phyloP scores from a whole-genome alignment of 1,139 yeast genomes.

The Blastobotrys proliferans region DNA sequence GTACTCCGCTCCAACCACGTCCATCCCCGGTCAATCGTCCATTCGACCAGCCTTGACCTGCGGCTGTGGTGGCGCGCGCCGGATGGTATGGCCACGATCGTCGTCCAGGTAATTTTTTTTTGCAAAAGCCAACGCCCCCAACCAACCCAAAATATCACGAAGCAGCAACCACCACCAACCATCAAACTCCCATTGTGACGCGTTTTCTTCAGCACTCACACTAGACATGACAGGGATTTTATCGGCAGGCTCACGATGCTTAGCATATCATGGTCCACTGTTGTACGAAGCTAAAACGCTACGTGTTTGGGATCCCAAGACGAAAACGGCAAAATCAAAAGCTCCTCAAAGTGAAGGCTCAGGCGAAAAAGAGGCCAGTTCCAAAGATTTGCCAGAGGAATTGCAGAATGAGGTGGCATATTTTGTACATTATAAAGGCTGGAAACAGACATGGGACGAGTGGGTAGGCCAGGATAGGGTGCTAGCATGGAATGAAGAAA shows the following conservation, averaged over 20 bases:
- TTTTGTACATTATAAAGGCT: slow-evolving; percentile 86
- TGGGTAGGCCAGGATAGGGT: slow-evolving; percentile 80
- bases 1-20: no score
- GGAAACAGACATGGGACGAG: slow-evolving; percentile 97
- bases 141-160: no score
- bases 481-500: slow-evolving; percentile 65
- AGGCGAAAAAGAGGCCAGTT: slow-evolving; percentile 25
- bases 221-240: neutral
- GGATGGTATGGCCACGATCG: no score
- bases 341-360: slow-evolving; percentile 38
- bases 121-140: no score
- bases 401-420: slow-evolving; percentile 44
- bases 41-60: no score
- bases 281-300: slow-evolving; percentile 84
- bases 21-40: no score
- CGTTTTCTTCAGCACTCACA: neutral
- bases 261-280: slow-evolving; percentile 89
- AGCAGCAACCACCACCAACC: neutral
- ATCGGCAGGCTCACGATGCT: slow-evolving; percentile 37
- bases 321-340: slow-evolving; percentile 34
- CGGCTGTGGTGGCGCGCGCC: no score
- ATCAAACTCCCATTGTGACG: neutral
- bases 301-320: slow-evolving; percentile 56
- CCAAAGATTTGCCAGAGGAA: slow-evolving; percentile 44
- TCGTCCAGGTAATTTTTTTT: no score